Base-by-base conservation (phyloP, 2,329 filamentous ascomycete genomes). In the Aspergillus cejpii region DNA sequence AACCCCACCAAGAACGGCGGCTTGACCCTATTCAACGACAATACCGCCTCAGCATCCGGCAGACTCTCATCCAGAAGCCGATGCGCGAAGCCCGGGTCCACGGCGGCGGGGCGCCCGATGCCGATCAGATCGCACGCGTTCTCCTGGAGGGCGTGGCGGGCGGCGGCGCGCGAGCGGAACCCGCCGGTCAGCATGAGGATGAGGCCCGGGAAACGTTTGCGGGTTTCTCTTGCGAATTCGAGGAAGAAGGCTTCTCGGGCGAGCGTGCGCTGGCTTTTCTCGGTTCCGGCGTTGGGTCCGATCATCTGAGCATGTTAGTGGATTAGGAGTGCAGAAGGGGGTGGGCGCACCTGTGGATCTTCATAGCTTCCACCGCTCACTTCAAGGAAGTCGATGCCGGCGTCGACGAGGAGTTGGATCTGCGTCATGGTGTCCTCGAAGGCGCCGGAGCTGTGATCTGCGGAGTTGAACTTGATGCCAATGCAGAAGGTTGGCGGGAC, bases 241-340 rank as follows among this genome's bases (percentile, higher is more conserved):
- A 85, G 67, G 65, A 87, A 86, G 68, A 83, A 85, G 0, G 81
- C 79, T 53, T 86, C 82, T 6, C 82, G 74, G 0, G 73, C 72
- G 10, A 66, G 64, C 1, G 79, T 80, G 5, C 71, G 69, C 17
- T 67, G 65, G 6, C 54, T 67, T 55, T 57, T 55, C 12, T 39
- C 23, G 7, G 42, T 39, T 40, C 48, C 44, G 47, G 43, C 49
- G 29, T 38, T 37, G 44, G 20, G 55, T 44, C 49, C 51, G 24
- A 69, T 57, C 66, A 75, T 72, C 56, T 57, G 10, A 38, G 5
- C 19, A 46, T 8, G 12, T 33, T 41, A n/a, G 37, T 7, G 39
- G n/a, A 15, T 26, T 12, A 39, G 17, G 27, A 4, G 19, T n/a
- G 5, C 6, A n/a, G 36, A 14, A 20, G 6, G 19, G 20, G 27